Conservation (phyloP, 305 asterid genomes). For the Ilex paraguariensis region DNA sequence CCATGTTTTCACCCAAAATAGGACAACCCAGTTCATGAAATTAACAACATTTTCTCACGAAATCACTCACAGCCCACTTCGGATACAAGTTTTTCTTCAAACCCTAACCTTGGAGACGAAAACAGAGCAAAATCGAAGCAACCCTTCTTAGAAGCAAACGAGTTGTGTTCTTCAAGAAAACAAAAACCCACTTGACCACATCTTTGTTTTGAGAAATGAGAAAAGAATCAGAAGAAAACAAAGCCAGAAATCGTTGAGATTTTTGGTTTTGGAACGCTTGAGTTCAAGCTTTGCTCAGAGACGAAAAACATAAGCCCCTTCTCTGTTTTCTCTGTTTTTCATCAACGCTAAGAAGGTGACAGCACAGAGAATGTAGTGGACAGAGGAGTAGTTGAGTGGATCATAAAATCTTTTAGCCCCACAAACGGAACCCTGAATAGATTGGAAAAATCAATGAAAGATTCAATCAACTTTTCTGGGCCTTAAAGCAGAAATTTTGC, state of each 20-base stretch:
- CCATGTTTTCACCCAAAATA: constrained; percentile 41
- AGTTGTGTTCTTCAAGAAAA: constrained; percentile 7
- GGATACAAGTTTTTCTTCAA: background rate
- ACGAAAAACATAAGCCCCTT: constrained; percentile 14
- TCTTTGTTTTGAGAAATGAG: constrained; percentile 14
- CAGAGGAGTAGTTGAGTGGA: constrained; percentile 15
- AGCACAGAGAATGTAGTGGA: constrained; percentile 11
- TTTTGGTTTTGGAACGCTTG: constrained; percentile 2
- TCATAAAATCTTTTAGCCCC: constrained; percentile 15
- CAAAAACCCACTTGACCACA: constrained; percentile 11
- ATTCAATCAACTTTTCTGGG: constrained; percentile 17
- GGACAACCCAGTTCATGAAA: constrained; percentile 24
- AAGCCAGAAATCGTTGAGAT: constrained; percentile 3
- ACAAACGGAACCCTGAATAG: constrained; percentile 17
- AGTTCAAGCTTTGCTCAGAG: constrained; percentile 2
- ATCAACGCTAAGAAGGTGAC: constrained; percentile 12
- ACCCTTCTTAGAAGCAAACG: constrained; percentile 1
- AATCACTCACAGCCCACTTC: background rate
- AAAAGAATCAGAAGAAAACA: constrained; percentile 5
- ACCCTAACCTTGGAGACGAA: constrained; percentile 15
- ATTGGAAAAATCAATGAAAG: constrained; percentile 21
- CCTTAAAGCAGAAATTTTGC: background rate
- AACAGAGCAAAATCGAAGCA: constrained; percentile 13
- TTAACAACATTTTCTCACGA: constrained; percentile 9
- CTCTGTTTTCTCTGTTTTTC: constrained; percentile 7